These are phyloP conservation scores for Candida dubliniensis DNA, from an alignment of 1,139 yeast genomes.

Conservation along the genomic window DNA sequence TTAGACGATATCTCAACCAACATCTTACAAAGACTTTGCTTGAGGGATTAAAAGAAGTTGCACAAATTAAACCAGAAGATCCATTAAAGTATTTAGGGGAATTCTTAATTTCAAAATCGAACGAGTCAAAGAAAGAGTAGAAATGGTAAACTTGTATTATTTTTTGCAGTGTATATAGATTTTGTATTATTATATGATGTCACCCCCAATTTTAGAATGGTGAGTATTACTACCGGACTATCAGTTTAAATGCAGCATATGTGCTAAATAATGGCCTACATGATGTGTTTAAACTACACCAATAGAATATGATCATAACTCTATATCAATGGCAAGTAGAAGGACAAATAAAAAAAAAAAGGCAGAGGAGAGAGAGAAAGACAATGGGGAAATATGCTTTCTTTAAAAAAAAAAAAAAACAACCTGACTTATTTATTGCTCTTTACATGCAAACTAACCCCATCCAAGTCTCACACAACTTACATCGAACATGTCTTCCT, in stretches of 20 bases:
- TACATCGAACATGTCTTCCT: conserved; percentile 1
- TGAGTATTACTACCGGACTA: too few species aligned
- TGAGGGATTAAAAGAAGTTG: conserved; percentile 66
- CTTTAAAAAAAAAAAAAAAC: neutral
- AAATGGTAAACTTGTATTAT: neutral
- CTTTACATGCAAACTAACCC: too few species aligned
- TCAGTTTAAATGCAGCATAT: too few species aligned
- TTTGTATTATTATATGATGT: neutral
- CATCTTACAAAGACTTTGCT: conserved; percentile 67
- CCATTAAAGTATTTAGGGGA: conserved; percentile 74
- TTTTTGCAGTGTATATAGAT: neutral
- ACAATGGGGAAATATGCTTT: neutral
- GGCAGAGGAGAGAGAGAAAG: neutral
- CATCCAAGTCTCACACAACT: neutral
- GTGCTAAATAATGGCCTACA: too few species aligned
- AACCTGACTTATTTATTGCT: neutral
- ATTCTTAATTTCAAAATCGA: conserved; percentile 54
- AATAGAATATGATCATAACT: too few species aligned
- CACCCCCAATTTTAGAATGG: too few species aligned
- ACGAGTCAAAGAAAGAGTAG: conserved; percentile 19
- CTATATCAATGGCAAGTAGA: too few species aligned
- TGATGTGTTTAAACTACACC: too few species aligned
- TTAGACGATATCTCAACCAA: conserved; percentile 74
- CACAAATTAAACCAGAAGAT: conserved; percentile 59
- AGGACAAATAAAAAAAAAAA: too few species aligned